phyloP scores from a whole-genome alignment of 2,329 filamentous ascomycete genomes.

The Botryotinia narcissicola region DNA sequence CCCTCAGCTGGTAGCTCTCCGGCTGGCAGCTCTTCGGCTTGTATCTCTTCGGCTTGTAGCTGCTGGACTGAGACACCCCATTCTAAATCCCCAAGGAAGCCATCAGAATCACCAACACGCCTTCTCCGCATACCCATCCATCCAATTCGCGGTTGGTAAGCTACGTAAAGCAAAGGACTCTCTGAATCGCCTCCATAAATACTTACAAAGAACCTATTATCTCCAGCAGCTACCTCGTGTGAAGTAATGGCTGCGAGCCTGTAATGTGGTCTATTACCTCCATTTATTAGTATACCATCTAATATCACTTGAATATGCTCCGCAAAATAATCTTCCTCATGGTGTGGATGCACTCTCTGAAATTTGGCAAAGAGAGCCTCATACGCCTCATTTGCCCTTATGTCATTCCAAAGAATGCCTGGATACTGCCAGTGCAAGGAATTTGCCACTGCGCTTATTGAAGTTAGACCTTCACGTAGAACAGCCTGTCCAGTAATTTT shows the following conservation, averaged over 20 bases:
- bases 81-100: background rate
- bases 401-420: background rate
- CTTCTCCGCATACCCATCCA: background rate
- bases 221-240: background rate
- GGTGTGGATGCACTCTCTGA: background rate
- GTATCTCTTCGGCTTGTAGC: no score
- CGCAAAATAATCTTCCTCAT: background rate
- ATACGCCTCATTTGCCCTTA: background rate
- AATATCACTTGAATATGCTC: background rate
- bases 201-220: background rate
- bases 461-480: background rate
- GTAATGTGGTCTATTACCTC: background rate
- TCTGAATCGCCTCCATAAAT: background rate
- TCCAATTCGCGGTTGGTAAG: accelerated
- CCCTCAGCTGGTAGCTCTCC: no score
- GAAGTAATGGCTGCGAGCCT: background rate
- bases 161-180: background rate
- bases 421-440: slow-evolving; percentile 9
- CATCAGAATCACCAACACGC: background rate
- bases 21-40: no score
- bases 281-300: background rate
- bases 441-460: background rate
- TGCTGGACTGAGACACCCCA: background rate
- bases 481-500: background rate
- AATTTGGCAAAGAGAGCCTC: background rate